A percentile compares a stretch with the other conserved stretches of the same genome.
Conservation (phyloP, 495 filamentous ascomycete species). For the Aspergillus saccharolyticus region DNA sequence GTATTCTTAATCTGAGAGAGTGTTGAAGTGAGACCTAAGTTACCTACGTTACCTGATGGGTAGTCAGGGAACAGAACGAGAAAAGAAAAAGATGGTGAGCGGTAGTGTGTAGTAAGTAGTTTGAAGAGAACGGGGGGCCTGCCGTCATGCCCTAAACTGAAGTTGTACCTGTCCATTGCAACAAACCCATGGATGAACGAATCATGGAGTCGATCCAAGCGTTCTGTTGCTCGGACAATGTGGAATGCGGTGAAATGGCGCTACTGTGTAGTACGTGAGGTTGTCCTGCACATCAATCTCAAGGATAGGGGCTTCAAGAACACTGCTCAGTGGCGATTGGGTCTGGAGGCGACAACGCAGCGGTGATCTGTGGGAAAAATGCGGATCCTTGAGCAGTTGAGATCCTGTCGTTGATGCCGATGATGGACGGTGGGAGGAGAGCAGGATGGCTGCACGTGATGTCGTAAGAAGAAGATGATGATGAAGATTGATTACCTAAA, state of each 20-base stretch:
- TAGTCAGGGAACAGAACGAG: no score
- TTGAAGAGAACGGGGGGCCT: no score
- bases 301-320: conserved; percentile 9
- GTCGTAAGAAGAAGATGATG: conserved; percentile 6
- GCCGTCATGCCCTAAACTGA: background rate
- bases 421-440: conserved; percentile 13
- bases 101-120: background rate
- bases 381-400: conserved; percentile 19
- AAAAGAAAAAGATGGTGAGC: background rate
- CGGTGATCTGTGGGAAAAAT: conserved; percentile 17
- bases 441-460: conserved; percentile 14
- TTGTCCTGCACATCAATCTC: conserved; percentile 13
- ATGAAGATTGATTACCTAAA: background rate
- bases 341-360: conserved; percentile 22
- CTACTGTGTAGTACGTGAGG: conserved; percentile 8
- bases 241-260: conserved; percentile 12
- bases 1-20: no score
- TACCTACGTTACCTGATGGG: no score
- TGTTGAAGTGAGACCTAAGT: no score
- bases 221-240: conserved; percentile 18
- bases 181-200: conserved; percentile 17
- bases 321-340: conserved; percentile 17
- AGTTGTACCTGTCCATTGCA: conserved; percentile 10
- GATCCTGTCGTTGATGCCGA: conserved; percentile 13
- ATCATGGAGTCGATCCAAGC: conserved; percentile 20